Evolutionary conservation across 2,329 filamentous ascomycete genomes (phyloP).

Genomic region (Nemania serpens): DNA sequence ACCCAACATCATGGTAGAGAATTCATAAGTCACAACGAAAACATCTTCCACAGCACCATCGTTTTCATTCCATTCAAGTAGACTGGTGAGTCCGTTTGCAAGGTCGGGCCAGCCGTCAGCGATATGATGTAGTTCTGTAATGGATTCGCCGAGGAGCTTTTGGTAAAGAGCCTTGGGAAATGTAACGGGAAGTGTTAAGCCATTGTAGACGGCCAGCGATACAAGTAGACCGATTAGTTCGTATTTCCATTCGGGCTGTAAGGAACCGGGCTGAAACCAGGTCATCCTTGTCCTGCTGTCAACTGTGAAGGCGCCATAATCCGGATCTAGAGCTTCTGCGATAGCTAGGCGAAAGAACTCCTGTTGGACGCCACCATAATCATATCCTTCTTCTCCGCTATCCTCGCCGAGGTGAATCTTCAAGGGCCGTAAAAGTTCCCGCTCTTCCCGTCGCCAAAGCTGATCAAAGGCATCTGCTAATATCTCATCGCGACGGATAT

Average conservation of each 20-base stretch:
- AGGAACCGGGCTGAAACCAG: slow-evolving; percentile 84
- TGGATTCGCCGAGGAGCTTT: slow-evolving; percentile 72
- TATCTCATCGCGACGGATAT: slow-evolving; percentile 69
- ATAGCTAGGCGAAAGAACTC: slow-evolving; percentile 92
- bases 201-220: slow-evolving; percentile 90
- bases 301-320: slow-evolving; percentile 79
- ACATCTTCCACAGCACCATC: slow-evolving; percentile 80
- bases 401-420: slow-evolving; percentile 87
- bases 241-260: slow-evolving; percentile 86
- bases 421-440: slow-evolving; percentile 81
- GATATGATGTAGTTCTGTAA: slow-evolving; percentile 75
- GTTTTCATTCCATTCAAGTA: slow-evolving; percentile 76
- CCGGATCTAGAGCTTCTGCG: slow-evolving; percentile 75
- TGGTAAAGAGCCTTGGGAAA: slow-evolving; percentile 86
- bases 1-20: slow-evolving; percentile 68
- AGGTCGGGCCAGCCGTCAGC: slow-evolving; percentile 86
- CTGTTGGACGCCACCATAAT: slow-evolving; percentile 93
- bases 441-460: slow-evolving; percentile 82
- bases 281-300: slow-evolving; percentile 77
- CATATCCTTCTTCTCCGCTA: slow-evolving; percentile 83
- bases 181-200: slow-evolving; percentile 85
- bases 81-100: slow-evolving; percentile 70
- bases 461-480: slow-evolving; percentile 81
- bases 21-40: slow-evolving; percentile 85
- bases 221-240: slow-evolving; percentile 88